Percentiles rank a stretch among this genome's conserved stretches.
phyloP scores from a whole-genome alignment of 148 eudicot species.

The Simmondsia chinensis region DNA sequence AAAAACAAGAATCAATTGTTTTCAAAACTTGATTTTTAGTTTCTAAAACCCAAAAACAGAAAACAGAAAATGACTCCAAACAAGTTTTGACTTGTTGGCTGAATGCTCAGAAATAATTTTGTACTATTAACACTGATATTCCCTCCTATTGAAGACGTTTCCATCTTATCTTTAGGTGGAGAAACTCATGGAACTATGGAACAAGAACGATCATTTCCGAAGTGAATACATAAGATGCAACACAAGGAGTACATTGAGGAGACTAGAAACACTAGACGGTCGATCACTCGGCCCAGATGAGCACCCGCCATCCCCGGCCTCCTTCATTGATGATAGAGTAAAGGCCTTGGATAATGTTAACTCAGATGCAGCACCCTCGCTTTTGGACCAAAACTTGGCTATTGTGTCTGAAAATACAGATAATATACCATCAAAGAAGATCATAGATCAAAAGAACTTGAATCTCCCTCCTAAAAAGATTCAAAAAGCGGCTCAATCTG shows the following conservation, averaged over 20 bases:
- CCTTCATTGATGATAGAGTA: constrained; percentile 23
- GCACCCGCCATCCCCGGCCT: constrained; percentile 32
- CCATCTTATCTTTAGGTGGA: constrained; percentile 70
- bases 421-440: constrained; percentile 19
- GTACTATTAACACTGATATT: too few relatives aligned
- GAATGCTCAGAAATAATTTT: too few relatives aligned
- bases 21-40: too few relatives aligned
- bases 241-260: constrained; percentile 54
- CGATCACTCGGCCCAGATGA: constrained; percentile 81
- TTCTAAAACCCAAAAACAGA: too few relatives aligned
- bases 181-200: constrained; percentile 63
- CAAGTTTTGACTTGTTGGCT: too few relatives aligned
- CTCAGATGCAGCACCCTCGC: constrained; percentile 7
- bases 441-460: constrained; percentile 27
- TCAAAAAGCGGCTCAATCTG: constrained; percentile 11
- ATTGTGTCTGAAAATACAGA: constrained; percentile 15
- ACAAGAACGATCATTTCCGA: constrained; percentile 57
- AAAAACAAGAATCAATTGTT: too few relatives aligned
- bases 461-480: constrained; percentile 12
- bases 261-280: constrained; percentile 75
- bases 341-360: constrained; percentile 15
- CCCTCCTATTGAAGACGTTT: too few relatives aligned
- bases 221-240: constrained; percentile 56
- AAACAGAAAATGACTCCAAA: too few relatives aligned
- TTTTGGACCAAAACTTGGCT: constrained; percentile 16